Conservation (phyloP, 2,329 filamentous ascomycete species). For the Pyrenophora tritici-repentis region DNA sequence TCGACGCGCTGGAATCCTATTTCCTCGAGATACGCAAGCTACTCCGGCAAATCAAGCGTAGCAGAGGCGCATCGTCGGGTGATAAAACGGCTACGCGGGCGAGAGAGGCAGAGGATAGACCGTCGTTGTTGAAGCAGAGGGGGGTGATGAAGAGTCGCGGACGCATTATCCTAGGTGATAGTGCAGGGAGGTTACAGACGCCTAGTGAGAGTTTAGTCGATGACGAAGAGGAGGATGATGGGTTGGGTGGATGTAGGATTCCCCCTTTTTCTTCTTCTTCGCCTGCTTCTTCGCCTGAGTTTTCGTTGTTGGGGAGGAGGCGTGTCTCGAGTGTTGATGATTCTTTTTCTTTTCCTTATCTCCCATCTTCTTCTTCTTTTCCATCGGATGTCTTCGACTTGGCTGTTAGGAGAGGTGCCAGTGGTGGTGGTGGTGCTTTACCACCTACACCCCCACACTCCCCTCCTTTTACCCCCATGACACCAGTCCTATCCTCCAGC, state of each 20-base stretch:
- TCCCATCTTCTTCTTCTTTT: constrained; percentile 15
- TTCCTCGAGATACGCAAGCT: constrained; percentile 88
- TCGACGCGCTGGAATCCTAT: constrained; percentile 88
- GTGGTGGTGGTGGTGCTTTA: neutral
- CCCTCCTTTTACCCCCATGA: constrained; percentile 42
- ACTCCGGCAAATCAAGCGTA: constrained; percentile 69
- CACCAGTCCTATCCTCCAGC: constrained; percentile 38
- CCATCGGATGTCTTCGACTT: no score
- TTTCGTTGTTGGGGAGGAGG: no score
- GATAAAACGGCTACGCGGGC: constrained; percentile 62
- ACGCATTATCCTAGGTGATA: constrained; percentile 68
- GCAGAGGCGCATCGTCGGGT: constrained; percentile 55
- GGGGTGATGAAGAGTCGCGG: constrained; percentile 76
- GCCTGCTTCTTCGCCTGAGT: constrained; percentile 25
- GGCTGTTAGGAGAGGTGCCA: no score
- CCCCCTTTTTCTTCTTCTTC: constrained; percentile 43
- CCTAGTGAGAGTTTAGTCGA: constrained; percentile 69
- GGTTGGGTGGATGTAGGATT: constrained; percentile 81
- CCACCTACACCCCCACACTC: constrained; percentile 44
- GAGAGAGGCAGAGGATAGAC: constrained; percentile 64
- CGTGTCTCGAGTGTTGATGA: constrained; percentile 16
- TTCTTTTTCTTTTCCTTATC: constrained; percentile 5
- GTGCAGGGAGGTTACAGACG: constrained; percentile 52
- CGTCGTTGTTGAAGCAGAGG: constrained; percentile 41
- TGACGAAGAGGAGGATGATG: constrained; percentile 80